A percentile compares a stretch with the other conserved stretches of the same genome.
Evolutionary conservation across 2,329 filamentous ascomycete species (phyloP).

Genomic region (Kalmusia sp.): DNA sequence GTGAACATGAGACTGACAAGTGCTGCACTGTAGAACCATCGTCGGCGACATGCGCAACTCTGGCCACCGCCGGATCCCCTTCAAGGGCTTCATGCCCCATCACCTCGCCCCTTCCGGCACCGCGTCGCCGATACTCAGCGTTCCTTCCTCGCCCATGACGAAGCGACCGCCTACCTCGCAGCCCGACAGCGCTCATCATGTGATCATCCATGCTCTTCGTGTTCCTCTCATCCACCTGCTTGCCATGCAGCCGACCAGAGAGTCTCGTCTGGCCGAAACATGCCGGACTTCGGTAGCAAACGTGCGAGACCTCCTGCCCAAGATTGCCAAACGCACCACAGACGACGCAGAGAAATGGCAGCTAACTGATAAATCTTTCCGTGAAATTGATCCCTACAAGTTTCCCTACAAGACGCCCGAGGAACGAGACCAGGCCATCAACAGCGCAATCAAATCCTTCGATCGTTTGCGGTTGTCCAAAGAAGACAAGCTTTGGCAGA

Average conservation of each 20-base stretch:
- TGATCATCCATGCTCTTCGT: constrained; percentile 51
- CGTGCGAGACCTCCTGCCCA: constrained; percentile 47
- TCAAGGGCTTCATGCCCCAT: constrained; percentile 41
- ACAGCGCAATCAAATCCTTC: constrained; percentile 68
- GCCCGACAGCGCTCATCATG: constrained; percentile 40
- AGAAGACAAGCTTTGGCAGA: constrained; percentile 68
- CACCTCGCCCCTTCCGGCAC: constrained; percentile 45
- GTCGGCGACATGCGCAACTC: constrained; percentile 43
- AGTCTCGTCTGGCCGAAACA: constrained; percentile 40
- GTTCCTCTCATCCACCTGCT: constrained; percentile 60
- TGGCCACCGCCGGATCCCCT: constrained; percentile 45
- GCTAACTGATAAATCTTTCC: constrained; percentile 65
- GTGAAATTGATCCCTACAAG: constrained; percentile 67
- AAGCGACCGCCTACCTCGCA: constrained; percentile 51
- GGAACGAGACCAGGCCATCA: constrained; percentile 66
- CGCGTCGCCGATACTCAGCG: constrained; percentile 50
- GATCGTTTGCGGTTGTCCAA: constrained; percentile 67
- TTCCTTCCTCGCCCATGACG: constrained; percentile 44
- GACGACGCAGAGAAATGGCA: constrained; percentile 52
- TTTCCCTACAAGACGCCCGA: constrained; percentile 64
- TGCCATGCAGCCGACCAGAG: constrained; percentile 48
- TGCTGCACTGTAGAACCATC: constrained; percentile 41
- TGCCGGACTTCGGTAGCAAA: constrained; percentile 37
- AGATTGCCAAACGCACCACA: constrained; percentile 60
- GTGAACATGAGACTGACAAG: constrained; percentile 37